Evolutionary conservation across 2,329 filamentous ascomycete genomes (phyloP).

Genomic region (Parastagonospora nodorum): DNA sequence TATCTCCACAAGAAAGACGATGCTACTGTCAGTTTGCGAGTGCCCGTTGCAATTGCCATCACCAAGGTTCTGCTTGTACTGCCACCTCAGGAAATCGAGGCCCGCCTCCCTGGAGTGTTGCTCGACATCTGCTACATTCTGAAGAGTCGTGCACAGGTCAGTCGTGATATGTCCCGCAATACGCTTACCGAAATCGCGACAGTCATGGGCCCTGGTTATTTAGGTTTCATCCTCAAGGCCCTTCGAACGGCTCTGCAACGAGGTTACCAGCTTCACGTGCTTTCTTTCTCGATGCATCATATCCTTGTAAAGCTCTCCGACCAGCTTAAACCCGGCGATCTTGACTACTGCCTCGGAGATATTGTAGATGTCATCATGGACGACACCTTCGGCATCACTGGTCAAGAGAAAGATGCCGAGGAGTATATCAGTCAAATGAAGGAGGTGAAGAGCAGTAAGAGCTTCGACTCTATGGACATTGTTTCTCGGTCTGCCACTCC

Average conservation of each 20-base stretch:
- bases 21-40: slow-evolving; percentile 87
- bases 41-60: slow-evolving; percentile 85
- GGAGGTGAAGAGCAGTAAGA: slow-evolving; percentile 97
- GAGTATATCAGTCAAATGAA: slow-evolving; percentile 96
- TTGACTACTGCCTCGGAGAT: slow-evolving; percentile 83
- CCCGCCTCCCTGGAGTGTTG: slow-evolving; percentile 79
- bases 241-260: slow-evolving; percentile 79
- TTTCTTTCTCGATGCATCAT: slow-evolving; percentile 93
- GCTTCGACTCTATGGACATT: slow-evolving; percentile 95
- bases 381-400: slow-evolving; percentile 90
- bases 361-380: slow-evolving; percentile 92
- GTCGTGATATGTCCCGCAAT: slow-evolving; percentile 87
- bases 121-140: slow-evolving; percentile 94
- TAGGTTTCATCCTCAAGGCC: slow-evolving; percentile 93
- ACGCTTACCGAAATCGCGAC: slow-evolving; percentile 83
- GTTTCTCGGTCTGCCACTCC: slow-evolving; percentile 83
- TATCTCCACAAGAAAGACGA: slow-evolving; percentile 96
- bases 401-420: slow-evolving; percentile 95
- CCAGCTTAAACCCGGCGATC: slow-evolving; percentile 75
- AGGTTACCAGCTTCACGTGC: slow-evolving; percentile 91
- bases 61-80: slow-evolving; percentile 86
- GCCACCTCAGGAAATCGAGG: slow-evolving; percentile 72
- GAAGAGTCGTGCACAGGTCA: slow-evolving; percentile 84
- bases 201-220: slow-evolving; percentile 78
- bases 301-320: slow-evolving; percentile 79